phyloP scores from a whole-genome alignment of 805 yeast genomes.

The Metschnikowia sp. region DNA sequence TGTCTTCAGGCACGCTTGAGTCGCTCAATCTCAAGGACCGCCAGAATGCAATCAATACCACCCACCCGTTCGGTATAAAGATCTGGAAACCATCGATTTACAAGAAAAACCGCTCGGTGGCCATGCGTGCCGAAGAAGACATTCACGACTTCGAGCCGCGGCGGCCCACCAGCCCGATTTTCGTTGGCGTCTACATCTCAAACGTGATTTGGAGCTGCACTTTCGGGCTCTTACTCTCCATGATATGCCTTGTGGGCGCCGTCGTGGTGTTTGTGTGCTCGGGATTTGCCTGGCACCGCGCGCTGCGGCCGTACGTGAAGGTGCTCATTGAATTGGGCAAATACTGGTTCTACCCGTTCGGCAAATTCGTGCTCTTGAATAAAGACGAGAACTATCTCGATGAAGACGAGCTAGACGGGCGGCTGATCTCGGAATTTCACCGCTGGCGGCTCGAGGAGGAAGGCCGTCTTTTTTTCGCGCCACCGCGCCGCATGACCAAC shows the following conservation, averaged over 20 bases:
- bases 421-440: slow-evolving; percentile 78
- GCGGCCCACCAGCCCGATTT: slow-evolving; percentile 47
- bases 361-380: slow-evolving; percentile 75
- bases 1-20: slow-evolving; percentile 56
- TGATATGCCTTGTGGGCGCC: slow-evolving; percentile 51
- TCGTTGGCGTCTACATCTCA: slow-evolving; percentile 60
- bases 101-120: slow-evolving; percentile 89
- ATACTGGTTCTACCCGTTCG: slow-evolving; percentile 85
- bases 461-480: slow-evolving; percentile 78
- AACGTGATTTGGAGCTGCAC: slow-evolving; percentile 73
- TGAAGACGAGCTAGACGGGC: slow-evolving; percentile 89
- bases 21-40: slow-evolving; percentile 86
- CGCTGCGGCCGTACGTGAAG: slow-evolving; percentile 59
- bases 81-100: slow-evolving; percentile 98
- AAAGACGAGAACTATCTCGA: slow-evolving; percentile 76
- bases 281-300: slow-evolving; percentile 41
- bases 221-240: slow-evolving; percentile 61
- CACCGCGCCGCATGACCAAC: slow-evolving; percentile 44
- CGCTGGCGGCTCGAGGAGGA: slow-evolving; percentile 82
- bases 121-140: slow-evolving; percentile 86
- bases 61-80: slow-evolving; percentile 97
- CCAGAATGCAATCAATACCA: slow-evolving; percentile 92
- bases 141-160: slow-evolving; percentile 68
- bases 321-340: slow-evolving; percentile 59
- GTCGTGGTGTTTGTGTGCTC: slow-evolving; percentile 42